Evolutionary conservation across 2,329 filamentous ascomycete genomes (phyloP).

Genomic region (Aspergillus tamarii): DNA sequence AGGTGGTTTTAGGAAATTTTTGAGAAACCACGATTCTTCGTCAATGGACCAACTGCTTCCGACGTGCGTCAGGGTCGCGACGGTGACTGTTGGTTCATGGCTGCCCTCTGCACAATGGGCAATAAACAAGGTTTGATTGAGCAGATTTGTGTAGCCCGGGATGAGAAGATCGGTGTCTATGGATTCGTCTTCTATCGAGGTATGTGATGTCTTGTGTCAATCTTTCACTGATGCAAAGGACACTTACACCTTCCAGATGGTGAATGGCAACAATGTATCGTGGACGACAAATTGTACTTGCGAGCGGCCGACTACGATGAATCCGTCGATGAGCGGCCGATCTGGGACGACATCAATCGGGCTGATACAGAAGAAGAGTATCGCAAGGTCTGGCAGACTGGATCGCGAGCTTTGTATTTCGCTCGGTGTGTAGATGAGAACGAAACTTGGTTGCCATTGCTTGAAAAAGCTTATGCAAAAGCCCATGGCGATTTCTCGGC

Average conservation of each 20-base stretch:
- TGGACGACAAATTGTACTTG: conserved; percentile 88
- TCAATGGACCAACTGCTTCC: conserved; percentile 74
- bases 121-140: conserved; percentile 74
- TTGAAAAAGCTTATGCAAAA: conserved; percentile 85
- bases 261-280: conserved; percentile 88
- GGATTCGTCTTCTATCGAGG: conserved; percentile 81
- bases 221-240: background rate
- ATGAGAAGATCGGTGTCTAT: conserved; percentile 77
- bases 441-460: conserved; percentile 79
- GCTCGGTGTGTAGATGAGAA: conserved; percentile 74
- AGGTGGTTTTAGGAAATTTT: conserved; percentile 66
- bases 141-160: conserved; percentile 70
- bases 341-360: conserved; percentile 75
- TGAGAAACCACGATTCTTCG: conserved; percentile 74
- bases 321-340: conserved; percentile 71
- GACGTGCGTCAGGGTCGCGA: conserved; percentile 78
- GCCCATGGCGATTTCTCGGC: conserved; percentile 78
- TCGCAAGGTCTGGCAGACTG: conserved; percentile 71
- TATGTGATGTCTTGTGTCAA: conserved; percentile 28
- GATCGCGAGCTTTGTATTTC: conserved; percentile 77
- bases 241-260: conserved; percentile 59
- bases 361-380: conserved; percentile 74
- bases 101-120: conserved; percentile 74
- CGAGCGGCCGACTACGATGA: conserved; percentile 82
- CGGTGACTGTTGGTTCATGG: conserved; percentile 86